These are phyloP conservation scores for Hyphodiscus sp. DNA, from an alignment of 2,329 filamentous ascomycete genomes.

Conservation along the genomic window DNA sequence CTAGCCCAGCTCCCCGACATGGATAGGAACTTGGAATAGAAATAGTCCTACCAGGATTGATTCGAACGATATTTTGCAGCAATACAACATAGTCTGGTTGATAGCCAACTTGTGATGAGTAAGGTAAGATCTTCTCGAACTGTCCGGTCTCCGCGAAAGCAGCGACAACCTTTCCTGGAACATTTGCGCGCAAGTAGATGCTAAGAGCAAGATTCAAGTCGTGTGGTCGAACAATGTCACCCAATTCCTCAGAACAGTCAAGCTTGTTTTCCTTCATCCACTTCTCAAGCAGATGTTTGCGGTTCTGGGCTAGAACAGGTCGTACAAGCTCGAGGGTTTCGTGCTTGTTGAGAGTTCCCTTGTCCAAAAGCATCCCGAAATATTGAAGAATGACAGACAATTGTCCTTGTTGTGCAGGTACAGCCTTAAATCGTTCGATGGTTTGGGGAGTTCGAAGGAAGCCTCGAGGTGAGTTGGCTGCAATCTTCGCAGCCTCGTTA, in stretches of 20 bases:
- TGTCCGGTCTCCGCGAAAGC: constrained; percentile 92
- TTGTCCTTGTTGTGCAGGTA: constrained; percentile 73
- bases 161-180: constrained; percentile 89
- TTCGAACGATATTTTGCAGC: constrained; percentile 73
- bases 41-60: constrained; percentile 42
- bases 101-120: constrained; percentile 78
- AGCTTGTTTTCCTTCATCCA: constrained; percentile 97
- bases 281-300: constrained; percentile 94
- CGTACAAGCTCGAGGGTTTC: constrained; percentile 91
- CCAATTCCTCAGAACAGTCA: constrained; percentile 91
- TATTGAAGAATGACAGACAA: constrained; percentile 96
- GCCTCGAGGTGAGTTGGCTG: constrained; percentile 90
- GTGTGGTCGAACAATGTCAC: constrained; percentile 85
- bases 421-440: constrained; percentile 89
- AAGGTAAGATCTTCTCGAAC: constrained; percentile 94
- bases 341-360: constrained; percentile 85
- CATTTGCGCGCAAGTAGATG: constrained; percentile 87
- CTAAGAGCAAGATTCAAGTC: constrained; percentile 81
- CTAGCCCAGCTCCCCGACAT: too few relatives aligned
- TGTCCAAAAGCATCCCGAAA: constrained; percentile 94
- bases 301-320: constrained; percentile 86
- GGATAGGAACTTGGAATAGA: too few relatives aligned
- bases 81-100: constrained; percentile 92
- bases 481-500: constrained; percentile 86
- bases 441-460: constrained; percentile 93